These are phyloP conservation scores for Phytomonas francai DNA, from an alignment of 208 protist species.

Conservation along the genomic window DNA sequence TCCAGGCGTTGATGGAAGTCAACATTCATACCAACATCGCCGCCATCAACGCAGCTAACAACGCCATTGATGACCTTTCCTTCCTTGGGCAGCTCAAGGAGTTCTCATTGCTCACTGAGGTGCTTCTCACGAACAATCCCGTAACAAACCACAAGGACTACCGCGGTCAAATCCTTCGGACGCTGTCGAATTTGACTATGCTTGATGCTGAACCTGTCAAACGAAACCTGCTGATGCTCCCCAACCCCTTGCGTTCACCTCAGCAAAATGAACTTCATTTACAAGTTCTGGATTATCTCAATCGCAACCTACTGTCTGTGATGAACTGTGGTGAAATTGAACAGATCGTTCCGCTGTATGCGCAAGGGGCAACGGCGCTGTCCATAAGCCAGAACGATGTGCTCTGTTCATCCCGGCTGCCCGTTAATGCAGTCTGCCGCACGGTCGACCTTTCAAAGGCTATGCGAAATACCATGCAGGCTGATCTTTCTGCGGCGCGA, in stretches of 20 bases:
- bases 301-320: conserved; percentile 20
- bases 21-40: conserved; percentile 61
- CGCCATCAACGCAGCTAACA: conserved; percentile 60
- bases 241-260: conserved; percentile 54
- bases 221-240: conserved; percentile 41
- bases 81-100: conserved; percentile 56
- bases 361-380: conserved; percentile 20
- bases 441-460: conserved; percentile 32
- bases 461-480: conserved; percentile 46
- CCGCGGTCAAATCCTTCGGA: conserved; percentile 25
- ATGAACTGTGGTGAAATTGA: conserved; percentile 21
- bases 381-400: conserved; percentile 47
- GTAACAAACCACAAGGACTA: conserved; percentile 31
- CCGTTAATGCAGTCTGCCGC: conserved; percentile 36
- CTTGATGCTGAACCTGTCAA: conserved; percentile 51
- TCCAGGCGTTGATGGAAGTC: conserved; percentile 48
- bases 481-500: conserved; percentile 34
- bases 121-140: conserved; percentile 65
- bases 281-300: conserved; percentile 20
- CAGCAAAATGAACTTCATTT: conserved; percentile 21
- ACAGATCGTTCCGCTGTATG: conserved; percentile 16
- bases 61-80: conserved; percentile 46
- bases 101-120: conserved; percentile 54
- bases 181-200: conserved; percentile 46
- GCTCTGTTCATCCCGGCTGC: conserved; percentile 37